A percentile compares a stretch with the other conserved stretches of the same genome.
These are phyloP conservation scores for Crithidia fasciculata DNA, from an alignment of 208 protist genomes.

Conservation along the genomic window DNA sequence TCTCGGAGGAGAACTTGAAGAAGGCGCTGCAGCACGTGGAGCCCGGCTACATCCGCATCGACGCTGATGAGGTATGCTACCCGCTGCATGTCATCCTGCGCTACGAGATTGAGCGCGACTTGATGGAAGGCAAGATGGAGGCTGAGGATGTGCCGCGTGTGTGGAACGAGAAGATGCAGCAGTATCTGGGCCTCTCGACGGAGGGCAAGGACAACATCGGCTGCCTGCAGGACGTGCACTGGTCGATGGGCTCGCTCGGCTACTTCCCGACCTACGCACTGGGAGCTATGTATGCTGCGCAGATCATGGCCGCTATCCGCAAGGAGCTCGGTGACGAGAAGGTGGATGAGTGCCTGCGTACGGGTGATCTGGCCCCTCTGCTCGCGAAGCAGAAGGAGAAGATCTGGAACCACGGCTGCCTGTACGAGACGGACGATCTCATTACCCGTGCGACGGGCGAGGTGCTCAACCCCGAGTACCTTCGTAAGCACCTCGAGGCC, in stretches of 20 bases:
- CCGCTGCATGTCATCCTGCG: constrained; percentile 90
- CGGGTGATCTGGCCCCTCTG: constrained; percentile 63
- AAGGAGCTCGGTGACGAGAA: constrained; percentile 67
- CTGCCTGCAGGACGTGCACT: constrained; percentile 92
- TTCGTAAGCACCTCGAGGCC: constrained; percentile 75
- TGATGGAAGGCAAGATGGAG: constrained; percentile 83
- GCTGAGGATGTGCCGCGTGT: constrained; percentile 79
- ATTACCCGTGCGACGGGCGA: constrained; percentile 78
- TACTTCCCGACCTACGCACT: constrained; percentile 92
- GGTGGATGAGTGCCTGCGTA: constrained; percentile 57
- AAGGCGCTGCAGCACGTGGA: constrained; percentile 53
- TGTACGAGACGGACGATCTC: constrained; percentile 76
- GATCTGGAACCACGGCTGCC: constrained; percentile 67
- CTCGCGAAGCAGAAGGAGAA: constrained; percentile 71
- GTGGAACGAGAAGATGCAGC: constrained; percentile 90
- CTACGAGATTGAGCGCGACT: constrained; percentile 88
- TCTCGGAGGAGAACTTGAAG: constrained; percentile 58
- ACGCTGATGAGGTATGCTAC: constrained; percentile 92
- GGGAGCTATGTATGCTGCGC: constrained; percentile 85
- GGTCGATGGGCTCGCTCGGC: constrained; percentile 70
- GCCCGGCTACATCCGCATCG: constrained; percentile 81
- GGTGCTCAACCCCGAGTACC: constrained; percentile 74
- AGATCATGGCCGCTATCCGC: constrained; percentile 75
- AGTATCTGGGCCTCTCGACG: constrained; percentile 85
- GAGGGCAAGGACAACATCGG: constrained; percentile 71